phyloP scores from a whole-genome alignment of 2,329 filamentous ascomycete genomes.

The Sporothrix luriei region DNA sequence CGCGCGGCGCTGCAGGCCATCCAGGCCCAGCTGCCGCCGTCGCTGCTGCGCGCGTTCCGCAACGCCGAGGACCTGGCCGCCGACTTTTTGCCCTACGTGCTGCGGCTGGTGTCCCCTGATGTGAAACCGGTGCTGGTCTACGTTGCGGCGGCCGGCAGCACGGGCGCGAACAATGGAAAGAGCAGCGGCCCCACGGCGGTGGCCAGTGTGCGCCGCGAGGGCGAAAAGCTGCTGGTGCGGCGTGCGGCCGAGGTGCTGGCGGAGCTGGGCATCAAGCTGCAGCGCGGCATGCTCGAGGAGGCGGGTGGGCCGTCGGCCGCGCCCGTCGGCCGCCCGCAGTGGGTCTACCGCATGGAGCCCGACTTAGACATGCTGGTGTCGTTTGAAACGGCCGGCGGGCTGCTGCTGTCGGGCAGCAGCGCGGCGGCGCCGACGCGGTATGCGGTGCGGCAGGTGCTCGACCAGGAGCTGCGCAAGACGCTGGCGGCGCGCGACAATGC shows the following conservation, averaged over 20 bases:
- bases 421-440: slow-evolving; percentile 78
- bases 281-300: slow-evolving; percentile 75
- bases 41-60: slow-evolving; percentile 75
- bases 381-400: slow-evolving; percentile 68
- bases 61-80: slow-evolving; percentile 75
- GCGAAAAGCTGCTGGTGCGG: slow-evolving; percentile 77
- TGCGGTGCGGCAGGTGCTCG: slow-evolving; percentile 88
- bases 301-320: slow-evolving; percentile 40
- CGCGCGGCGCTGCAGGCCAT: slow-evolving; percentile 71
- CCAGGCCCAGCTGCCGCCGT: slow-evolving; percentile 70
- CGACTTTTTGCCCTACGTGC: slow-evolving; percentile 82
- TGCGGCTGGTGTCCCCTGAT: slow-evolving; percentile 81
- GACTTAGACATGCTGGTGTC: slow-evolving; percentile 75
- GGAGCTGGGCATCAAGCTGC: slow-evolving; percentile 79
- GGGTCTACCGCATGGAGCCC: slow-evolving; percentile 93
- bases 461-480: slow-evolving; percentile 82
- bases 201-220: slow-evolving; percentile 85
- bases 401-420: slow-evolving; percentile 56
- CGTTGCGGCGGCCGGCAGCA: slow-evolving; percentile 49
- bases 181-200: slow-evolving; percentile 57
- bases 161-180: background rate
- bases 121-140: slow-evolving; percentile 84
- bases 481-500: slow-evolving; percentile 66
- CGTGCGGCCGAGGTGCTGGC: slow-evolving; percentile 79
- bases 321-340: slow-evolving; percentile 61